Evolutionary conservation across 495 filamentous ascomycete species (phyloP).

Genomic region (Tuber umbilicatum): DNA sequence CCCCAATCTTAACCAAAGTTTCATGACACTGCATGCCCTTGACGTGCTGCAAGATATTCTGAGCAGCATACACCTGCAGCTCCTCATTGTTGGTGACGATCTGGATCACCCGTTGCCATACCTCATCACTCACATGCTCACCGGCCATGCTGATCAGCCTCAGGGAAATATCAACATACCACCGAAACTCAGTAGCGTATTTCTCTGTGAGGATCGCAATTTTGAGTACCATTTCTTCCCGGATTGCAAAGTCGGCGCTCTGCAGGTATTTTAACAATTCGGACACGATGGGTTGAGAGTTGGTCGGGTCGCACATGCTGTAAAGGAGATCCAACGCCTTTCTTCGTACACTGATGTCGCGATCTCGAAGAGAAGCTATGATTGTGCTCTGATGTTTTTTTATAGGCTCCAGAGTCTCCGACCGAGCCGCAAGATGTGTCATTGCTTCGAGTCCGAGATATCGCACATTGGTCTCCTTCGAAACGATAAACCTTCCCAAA

Average conservation of each 20-base stretch:
- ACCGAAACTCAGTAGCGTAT: constrained; percentile 95
- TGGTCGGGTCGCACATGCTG: constrained; percentile 97
- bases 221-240: constrained; percentile 99
- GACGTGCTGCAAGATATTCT: constrained; percentile 80
- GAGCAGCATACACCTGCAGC: constrained; percentile 90
- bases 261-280: constrained; percentile 93
- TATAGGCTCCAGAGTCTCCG: constrained; percentile 93
- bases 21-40: constrained; percentile 92
- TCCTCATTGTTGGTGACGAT: constrained; percentile 99
- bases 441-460: constrained; percentile 96
- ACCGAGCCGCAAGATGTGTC: constrained; percentile 92
- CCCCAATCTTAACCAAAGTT: constrained; percentile 94
- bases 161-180: constrained; percentile 98
- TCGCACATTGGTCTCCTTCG: constrained; percentile 93
- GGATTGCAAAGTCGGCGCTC: constrained; percentile 91
- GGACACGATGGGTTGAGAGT: constrained; percentile 83
- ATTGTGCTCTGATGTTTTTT: constrained; percentile 98
- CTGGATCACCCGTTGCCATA: constrained; percentile 98
- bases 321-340: constrained; percentile 95
- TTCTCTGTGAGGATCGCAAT: constrained; percentile 98
- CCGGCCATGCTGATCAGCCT: constrained; percentile 93
- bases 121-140: constrained; percentile 97
- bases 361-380: constrained; percentile 82
- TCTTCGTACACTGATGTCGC: constrained; percentile 93
- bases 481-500: constrained; percentile 92